phyloP scores from a whole-genome alignment of 2,329 filamentous ascomycete genomes.

The Penicillium sp. region DNA sequence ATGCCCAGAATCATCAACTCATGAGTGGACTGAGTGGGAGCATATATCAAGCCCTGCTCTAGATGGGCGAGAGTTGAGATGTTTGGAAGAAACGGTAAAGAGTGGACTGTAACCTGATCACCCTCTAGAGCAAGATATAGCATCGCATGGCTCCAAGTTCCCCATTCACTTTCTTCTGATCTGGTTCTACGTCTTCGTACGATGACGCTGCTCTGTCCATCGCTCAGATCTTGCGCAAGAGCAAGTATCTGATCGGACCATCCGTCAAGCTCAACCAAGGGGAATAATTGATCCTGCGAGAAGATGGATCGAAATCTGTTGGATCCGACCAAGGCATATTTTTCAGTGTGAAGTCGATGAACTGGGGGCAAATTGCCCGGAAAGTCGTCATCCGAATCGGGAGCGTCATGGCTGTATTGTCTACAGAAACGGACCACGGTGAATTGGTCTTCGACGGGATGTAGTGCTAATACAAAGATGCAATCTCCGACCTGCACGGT shows the following conservation, averaged over 20 bases:
- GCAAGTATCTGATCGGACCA: background rate
- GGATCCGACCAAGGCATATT: background rate
- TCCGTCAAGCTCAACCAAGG: background rate
- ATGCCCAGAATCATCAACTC: background rate
- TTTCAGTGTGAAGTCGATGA: background rate
- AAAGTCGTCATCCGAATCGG: background rate
- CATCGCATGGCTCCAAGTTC: background rate
- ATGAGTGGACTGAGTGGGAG: background rate
- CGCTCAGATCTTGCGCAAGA: background rate
- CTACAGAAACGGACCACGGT: conserved; percentile 15
- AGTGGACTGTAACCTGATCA: conserved; percentile 1
- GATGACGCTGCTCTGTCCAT: conserved; percentile 4
- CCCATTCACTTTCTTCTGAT: background rate
- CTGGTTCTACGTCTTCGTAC: background rate
- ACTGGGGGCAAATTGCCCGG: background rate
- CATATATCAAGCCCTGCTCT: conserved; percentile 5
- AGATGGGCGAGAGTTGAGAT: background rate
- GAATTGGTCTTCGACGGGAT: conserved; percentile 16
- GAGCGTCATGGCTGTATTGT: background rate
- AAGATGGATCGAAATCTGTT: background rate
- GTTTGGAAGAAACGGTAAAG: background rate
- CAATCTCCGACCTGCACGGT: conserved; percentile 8
- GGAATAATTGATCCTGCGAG: background rate
- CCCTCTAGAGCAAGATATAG: background rate
- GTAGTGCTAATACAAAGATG: conserved; percentile 17